Base-by-base conservation (phyloP, 139 green algal species). In the Tetradesmus lagerheimii region DNA sequence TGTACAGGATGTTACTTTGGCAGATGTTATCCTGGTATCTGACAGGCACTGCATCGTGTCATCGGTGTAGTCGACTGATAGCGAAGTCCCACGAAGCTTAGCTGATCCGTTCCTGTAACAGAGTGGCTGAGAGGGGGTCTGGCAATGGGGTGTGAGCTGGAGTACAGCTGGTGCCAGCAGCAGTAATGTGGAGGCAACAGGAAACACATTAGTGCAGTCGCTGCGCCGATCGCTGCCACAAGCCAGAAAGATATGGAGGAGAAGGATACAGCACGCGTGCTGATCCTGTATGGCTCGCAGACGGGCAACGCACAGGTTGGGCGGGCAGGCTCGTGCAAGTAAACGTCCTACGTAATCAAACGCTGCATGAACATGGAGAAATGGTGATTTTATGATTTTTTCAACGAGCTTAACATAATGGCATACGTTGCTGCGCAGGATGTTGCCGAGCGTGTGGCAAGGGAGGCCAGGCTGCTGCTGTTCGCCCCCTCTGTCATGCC, bases 251-350 rank as follows among this genome's bases (percentile, higher is more conserved):
- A 4, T 38, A 79, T 79, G 71, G 29, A 41, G 31, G 71, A 79
- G 1, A 20, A 6, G 12, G 31, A 38, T 23, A 79, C 20, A 37
- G 74, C 47, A 31, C 84, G 80, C 16, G 38, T 99, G 8, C 85
- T 98, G 14, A 91, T 99, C 12, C 90, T 99, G 0, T 99, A 98
- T 85, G 97, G 93, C 25, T 97, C 95, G 0, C 92, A 99, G 84
- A 99, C 97, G 15, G 97, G 97, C 27, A 99, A 98, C 83, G 96
- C 97, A 4, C 95, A 97, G 94, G 96, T 96, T 25, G n/a, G 47
- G 27, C 34, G 8, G 20, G 12, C 43, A 71, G 57, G 57, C 57
- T 71, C 20, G 57, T 71, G 57, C 57, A 71, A 71, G 57, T 31
- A 31, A 71, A 71, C 12, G 12, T 31, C 2, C 57, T 31, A n/a